Base-by-base conservation (phyloP, 257 asterid species). In the Lavandula angustifolia region DNA sequence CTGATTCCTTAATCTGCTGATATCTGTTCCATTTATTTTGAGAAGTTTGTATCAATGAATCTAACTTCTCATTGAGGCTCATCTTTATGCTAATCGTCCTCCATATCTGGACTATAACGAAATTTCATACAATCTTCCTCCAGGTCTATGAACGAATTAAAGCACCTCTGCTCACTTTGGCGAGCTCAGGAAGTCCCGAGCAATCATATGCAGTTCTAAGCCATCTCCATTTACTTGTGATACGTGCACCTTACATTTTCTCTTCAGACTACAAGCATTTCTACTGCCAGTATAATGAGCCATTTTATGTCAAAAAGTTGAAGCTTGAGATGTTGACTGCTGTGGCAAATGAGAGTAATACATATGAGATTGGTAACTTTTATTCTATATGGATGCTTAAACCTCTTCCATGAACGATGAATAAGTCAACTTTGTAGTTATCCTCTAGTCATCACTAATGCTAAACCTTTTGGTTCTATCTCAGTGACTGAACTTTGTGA, bases 261-360 rank as follows among this genome's bases (percentile, higher is more conserved):
- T 84, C 95, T 69, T 82, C 92, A 3, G 98, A 94, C 85, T 94
- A 90, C 88, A 94, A 94, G 81, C 94, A 94, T 84, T 94, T 94
- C 78, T 94, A 94, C 74, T 94, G 99, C 79, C 99, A 94, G 74
- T 94, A 90, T 75, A 94, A 94, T 55, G 99, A 94, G 34, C 95
- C 99, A 51, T 94, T 94, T 85, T 94, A 90, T 76, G 99, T 94
- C 78, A 94, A 94, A 69, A 94, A 86, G 76, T 79, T 94, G 80
- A 94, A 94, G 86, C 98, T 94, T 78, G 98, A 94, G 81, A 94
- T 94, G 99, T 75, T 94, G 81, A 94, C 99, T 54, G 85, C 98
- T 41, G 98, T 94, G 71, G 99, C 99, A 66, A 88, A 94, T 74
- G 99, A 90, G 84, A 94, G 96, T 76, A 94, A 90, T 67, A 94